phyloP scores from a whole-genome alignment of 306 rosid genomes.

The Glycine tomentella region DNA sequence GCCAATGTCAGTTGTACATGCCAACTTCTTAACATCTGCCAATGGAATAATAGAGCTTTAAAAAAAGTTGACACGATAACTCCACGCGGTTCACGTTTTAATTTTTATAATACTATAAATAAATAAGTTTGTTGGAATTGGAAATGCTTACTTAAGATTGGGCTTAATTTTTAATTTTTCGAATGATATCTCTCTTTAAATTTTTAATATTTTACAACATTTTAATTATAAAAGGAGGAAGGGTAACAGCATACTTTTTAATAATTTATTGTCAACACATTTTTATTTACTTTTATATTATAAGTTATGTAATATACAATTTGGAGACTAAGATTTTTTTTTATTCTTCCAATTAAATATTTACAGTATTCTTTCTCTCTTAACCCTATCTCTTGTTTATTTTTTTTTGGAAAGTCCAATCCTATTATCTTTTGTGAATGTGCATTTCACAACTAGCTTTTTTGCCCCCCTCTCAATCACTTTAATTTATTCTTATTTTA shows the following conservation, averaged over 20 bases:
- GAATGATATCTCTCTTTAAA: background rate
- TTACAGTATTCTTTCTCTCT: too few species aligned
- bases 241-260: background rate
- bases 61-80: background rate
- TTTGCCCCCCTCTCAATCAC: too few species aligned
- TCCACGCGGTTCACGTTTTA: background rate
- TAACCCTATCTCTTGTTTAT: too few species aligned
- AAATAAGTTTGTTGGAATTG: background rate
- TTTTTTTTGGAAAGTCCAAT: too few species aligned
- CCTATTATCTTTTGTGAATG: too few species aligned
- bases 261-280: background rate
- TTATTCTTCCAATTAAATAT: too few species aligned
- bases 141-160: background rate
- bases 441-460: too few species aligned
- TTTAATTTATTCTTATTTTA: too few species aligned
- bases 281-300: too few species aligned
- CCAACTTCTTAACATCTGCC: background rate
- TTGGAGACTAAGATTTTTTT: too few species aligned
- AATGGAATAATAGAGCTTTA: background rate
- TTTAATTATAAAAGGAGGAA: background rate
- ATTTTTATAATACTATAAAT: background rate
- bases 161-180: background rate
- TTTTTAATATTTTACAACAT: background rate
- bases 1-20: background rate
- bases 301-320: too few species aligned